phyloP scores from a whole-genome alignment of 192 early-diverging fungal genomes.

The Backusella westeae region DNA sequence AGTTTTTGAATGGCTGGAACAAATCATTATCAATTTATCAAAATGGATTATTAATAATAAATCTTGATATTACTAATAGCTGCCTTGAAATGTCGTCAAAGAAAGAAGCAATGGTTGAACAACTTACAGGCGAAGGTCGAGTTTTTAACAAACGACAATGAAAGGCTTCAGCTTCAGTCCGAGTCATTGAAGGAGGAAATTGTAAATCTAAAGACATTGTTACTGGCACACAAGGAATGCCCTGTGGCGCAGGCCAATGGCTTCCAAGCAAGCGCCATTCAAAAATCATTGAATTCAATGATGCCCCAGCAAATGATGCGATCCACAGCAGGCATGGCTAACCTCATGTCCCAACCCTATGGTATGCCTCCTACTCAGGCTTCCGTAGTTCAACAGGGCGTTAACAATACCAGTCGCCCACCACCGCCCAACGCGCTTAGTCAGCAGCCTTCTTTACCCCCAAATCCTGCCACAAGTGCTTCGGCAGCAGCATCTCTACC shows the following conservation, averaged over 20 bases:
- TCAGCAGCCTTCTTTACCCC: not conserved
- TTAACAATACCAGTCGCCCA: not conserved
- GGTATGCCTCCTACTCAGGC: not conserved
- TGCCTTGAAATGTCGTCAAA: slow-evolving; percentile 90
- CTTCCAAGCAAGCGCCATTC: slow-evolving; percentile 16
- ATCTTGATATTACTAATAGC: slow-evolving; percentile 52
- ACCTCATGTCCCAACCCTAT: not conserved
- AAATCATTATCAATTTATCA: not conserved
- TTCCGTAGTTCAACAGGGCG: not conserved
- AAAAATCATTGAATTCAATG: not conserved
- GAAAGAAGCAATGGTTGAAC: slow-evolving; percentile 91
- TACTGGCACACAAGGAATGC: slow-evolving; percentile 81
- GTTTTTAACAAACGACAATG: slow-evolving; percentile 68
- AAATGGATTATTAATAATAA: not conserved
- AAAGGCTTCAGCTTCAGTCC: slow-evolving; percentile 60
- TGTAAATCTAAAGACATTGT: slow-evolving; percentile 73
- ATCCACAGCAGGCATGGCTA: not conserved
- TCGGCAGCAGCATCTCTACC: not conserved
- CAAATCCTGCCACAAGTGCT: not conserved
- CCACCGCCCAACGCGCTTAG: not conserved
- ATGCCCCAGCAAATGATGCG: slow-evolving; percentile 12
- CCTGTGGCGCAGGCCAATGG: slow-evolving; percentile 70
- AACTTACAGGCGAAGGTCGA: slow-evolving; percentile 75
- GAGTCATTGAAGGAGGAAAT: slow-evolving; percentile 70
- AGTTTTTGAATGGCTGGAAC: not conserved